phyloP scores from a whole-genome alignment of 2,329 filamentous ascomycete species.

The Aureobasidium melanogenum region DNA sequence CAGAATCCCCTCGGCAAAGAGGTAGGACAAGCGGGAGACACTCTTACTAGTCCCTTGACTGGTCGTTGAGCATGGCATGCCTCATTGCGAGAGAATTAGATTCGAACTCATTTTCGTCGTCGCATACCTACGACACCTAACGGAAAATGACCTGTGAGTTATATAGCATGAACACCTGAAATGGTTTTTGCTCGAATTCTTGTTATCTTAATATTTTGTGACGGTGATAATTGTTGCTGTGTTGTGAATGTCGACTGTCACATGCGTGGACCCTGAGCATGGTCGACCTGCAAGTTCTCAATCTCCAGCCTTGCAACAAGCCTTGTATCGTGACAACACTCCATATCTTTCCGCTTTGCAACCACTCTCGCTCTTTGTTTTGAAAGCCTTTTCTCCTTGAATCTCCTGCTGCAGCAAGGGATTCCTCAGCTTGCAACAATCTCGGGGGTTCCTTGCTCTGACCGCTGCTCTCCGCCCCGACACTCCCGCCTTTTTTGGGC shows the following conservation, averaged over 20 bases:
- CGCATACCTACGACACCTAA: not conserved
- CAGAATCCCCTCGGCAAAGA: slow-evolving; percentile 30
- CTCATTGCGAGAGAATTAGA: too few species aligned
- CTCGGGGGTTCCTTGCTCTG: not conserved
- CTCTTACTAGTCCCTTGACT: slow-evolving; percentile 14
- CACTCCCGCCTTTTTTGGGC: not conserved
- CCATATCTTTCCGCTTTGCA: not conserved
- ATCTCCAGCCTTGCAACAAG: not conserved
- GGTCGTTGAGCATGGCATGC: slow-evolving; percentile 11
- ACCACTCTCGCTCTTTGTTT: not conserved
- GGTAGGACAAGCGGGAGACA: slow-evolving; percentile 10
- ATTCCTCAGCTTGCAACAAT: not conserved
- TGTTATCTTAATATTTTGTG: too few species aligned
- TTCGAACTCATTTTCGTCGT: too few species aligned
- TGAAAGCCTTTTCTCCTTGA: not conserved
- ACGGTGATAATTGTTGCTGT: too few species aligned
- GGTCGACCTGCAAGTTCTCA: not conserved
- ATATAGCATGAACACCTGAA: not conserved
- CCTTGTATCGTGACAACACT: not conserved
- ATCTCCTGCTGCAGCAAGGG: not conserved
- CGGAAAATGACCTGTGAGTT: not conserved
- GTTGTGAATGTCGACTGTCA: not conserved
- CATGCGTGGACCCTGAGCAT: slow-evolving; percentile 2
- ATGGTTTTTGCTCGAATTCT: too few species aligned
- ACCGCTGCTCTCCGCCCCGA: not conserved